Percentiles rank a stretch among this genome's conserved stretches.
Conservation (phyloP, 306 rosid genomes). For the Lathyrus aphaca region DNA sequence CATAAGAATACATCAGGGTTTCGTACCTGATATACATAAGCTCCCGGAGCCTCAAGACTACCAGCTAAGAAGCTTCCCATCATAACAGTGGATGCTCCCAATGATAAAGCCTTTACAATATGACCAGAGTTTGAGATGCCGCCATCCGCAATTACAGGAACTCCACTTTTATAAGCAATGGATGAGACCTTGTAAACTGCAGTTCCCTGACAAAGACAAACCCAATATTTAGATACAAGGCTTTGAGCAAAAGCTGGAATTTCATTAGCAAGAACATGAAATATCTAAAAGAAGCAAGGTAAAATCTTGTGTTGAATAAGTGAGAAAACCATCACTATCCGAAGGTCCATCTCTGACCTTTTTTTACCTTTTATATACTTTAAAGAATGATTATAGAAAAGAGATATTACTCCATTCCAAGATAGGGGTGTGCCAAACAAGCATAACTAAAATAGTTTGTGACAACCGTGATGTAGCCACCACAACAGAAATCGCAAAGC, state of each 20-base stretch:
- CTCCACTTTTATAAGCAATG: slow-evolving; percentile 69
- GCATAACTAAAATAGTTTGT: not conserved
- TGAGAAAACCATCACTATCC: slow-evolving; percentile 7
- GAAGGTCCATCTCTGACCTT: not conserved
- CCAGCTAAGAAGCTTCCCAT: slow-evolving; percentile 98
- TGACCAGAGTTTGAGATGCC: slow-evolving; percentile 95
- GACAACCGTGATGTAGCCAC: not conserved
- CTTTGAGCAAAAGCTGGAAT: not conserved
- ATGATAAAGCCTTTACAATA: slow-evolving; percentile 79
- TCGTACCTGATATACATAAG: slow-evolving; percentile 72
- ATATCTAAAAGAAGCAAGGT: not conserved
- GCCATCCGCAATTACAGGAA: slow-evolving; percentile 94
- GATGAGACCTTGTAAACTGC: slow-evolving; percentile 87
- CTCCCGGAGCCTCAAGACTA: slow-evolving; percentile 88
- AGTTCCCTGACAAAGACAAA: slow-evolving; percentile 61
- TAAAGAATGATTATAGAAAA: not conserved
- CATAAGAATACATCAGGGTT: not conserved
- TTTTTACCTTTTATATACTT: not conserved
- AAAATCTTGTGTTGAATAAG: not conserved
- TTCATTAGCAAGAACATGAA: slow-evolving; percentile 13
- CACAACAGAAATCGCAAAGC: not conserved
- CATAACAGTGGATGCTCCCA: slow-evolving; percentile 95
- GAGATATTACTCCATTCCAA: not conserved
- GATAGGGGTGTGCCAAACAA: not conserved
- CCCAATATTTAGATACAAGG: slow-evolving; percentile 7